Evolutionary conservation across 2,329 filamentous ascomycete species (phyloP), one percentile per base, ranked within the genome.

Genomic region (Endothia cerciana): DNA sequence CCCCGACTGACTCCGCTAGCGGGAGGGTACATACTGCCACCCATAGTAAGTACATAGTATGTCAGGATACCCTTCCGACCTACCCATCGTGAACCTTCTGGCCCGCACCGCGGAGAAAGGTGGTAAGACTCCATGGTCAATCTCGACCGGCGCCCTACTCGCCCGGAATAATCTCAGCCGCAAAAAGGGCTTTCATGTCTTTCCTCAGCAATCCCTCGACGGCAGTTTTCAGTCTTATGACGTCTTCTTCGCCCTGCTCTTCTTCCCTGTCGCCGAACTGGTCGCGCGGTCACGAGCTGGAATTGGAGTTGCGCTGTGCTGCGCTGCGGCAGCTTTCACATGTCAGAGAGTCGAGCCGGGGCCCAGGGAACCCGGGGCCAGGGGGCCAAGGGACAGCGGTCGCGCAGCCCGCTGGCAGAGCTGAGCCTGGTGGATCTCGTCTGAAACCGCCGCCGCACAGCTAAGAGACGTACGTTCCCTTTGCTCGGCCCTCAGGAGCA

Each of bases 271-370:
- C 13, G 22, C 13, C 25, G 19, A n/a, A 22, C 45, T 49, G 45
- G 5, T 49, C n/a, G 22, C 47, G 57, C 28, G 59, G 55, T 65
- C 65, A 67, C 59, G 51, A 58, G 62, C 38, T 64, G 13, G n/a
- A n/a, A n/a, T n/a, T n/a, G n/a, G n/a, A 15, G 11, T 28, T 51
- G 47, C 33, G 33, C 33, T 36, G 33, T 10, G 33, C 47, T 28
- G 43, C 57, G 15, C 15, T 30, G 43, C 45, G 22, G 33, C 43
- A 22, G 13, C 40, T 67, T 64, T 67, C 63, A 67, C 65, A 67
- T 67, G 65, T 58, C 59, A 67, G 57, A 65, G 8, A 25, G 10
- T 58, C 33, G 15, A 40, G 38, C 55, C 55, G 36, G 33, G n/a
- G 11, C 36, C 17, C 33, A 7, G 36, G n/a, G 25, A 22, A 22